Percentiles rank a stretch among this genome's conserved stretches.
These are phyloP conservation scores for Saccharum spontaneum DNA, from an alignment of 176 grass and related monocot species.

Conservation along the genomic window DNA sequence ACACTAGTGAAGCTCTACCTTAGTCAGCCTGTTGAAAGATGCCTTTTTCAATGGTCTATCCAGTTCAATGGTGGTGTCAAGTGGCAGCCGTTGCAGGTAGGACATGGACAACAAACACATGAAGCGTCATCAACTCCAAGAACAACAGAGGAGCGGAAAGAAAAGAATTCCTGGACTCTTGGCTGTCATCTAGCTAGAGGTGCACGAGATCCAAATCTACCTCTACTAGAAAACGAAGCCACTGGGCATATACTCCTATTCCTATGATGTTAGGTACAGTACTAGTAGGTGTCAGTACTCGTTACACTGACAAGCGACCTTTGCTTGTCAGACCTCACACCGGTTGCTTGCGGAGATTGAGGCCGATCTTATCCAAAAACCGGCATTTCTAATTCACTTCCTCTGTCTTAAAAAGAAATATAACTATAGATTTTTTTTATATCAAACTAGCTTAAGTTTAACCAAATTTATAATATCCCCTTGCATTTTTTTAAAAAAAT, in stretches of 20 bases:
- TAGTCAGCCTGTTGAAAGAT: no score
- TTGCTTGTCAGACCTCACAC: not conserved
- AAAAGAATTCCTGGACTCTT: not conserved
- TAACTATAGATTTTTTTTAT: no score
- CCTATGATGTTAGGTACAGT: not conserved
- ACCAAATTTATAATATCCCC: no score
- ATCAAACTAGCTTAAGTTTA: no score
- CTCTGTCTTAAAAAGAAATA: no score
- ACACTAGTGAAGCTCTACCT: no score
- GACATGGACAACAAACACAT: not conserved
- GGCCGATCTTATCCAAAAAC: not conserved
- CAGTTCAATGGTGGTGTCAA: not conserved
- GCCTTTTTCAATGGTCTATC: not conserved
- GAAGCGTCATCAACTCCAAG: not conserved
- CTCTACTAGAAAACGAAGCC: not conserved
- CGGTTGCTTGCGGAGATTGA: not conserved
- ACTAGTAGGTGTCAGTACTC: no score
- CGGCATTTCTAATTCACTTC: not conserved
- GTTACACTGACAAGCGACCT: no score
- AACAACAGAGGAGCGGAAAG: not conserved
- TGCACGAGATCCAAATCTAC: not conserved
- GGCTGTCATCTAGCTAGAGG: not conserved
- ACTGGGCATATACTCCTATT: not conserved
- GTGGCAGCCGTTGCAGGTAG: not conserved
- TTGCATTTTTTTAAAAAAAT: no score